These are phyloP conservation scores for Pseudoscleropodium purum DNA, from an alignment of 225 moss, liverwort and hornwort genomes.

Conservation along the genomic window DNA sequence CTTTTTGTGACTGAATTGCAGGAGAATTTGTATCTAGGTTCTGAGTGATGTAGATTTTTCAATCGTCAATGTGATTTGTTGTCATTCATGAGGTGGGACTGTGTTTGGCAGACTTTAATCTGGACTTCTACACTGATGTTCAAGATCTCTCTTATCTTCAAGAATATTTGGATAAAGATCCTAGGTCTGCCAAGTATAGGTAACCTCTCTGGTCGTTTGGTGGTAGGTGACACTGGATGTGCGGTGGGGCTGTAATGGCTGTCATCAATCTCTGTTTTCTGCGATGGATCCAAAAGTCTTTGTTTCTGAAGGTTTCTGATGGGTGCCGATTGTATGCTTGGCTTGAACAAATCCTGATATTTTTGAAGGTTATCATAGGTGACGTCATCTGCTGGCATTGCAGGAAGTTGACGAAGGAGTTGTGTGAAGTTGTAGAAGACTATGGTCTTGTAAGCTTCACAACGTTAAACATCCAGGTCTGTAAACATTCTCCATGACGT, in stretches of 20 bases:
- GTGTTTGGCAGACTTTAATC: slow-evolving; percentile 70
- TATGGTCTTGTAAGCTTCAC: slow-evolving; percentile 92
- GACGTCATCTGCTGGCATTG: background rate
- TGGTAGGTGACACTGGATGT: background rate
- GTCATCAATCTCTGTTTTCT: background rate
- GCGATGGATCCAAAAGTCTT: background rate
- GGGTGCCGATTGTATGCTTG: background rate
- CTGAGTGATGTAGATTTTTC: background rate
- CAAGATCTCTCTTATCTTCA: slow-evolving; percentile 89
- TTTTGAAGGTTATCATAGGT: background rate
- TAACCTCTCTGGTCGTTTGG: slow-evolving; percentile 3
- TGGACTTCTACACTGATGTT: slow-evolving; percentile 97
- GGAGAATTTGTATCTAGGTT: background rate
- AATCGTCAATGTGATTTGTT: background rate
- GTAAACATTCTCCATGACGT: background rate
- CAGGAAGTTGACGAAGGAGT: slow-evolving; percentile 87
- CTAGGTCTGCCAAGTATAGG: slow-evolving; percentile 68
- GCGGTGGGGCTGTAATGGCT: background rate
- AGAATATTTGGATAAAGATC: slow-evolving; percentile 56
- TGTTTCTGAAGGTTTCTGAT: background rate
- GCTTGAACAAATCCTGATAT: background rate
- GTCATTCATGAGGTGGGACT: background rate
- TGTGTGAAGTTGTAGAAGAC: slow-evolving; percentile 96
- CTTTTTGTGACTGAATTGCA: background rate
- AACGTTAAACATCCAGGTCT: slow-evolving; percentile 91